Base-by-base conservation (phyloP, 1,139 yeast genomes). In the Scheffersomyces titani region DNA sequence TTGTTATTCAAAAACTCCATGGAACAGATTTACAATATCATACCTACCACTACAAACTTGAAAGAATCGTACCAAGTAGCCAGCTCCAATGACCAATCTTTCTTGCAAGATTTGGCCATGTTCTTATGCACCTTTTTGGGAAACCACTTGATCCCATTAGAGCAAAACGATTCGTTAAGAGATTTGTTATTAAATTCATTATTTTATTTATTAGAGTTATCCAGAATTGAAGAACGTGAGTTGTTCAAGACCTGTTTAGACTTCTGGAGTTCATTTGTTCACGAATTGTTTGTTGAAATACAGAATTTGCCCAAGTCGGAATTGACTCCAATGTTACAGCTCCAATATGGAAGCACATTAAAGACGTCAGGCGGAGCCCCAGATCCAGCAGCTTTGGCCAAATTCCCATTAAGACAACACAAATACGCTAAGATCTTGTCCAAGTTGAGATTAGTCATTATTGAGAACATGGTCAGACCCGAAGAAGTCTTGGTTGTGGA, bases 381-480 rank as follows among this genome's bases (percentile, higher is more conserved):
- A 52, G 90, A 91, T 67, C 97, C 98, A 2, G 88, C 88, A 52
- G 68, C 89, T 44, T 80, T 93, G 65, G 87, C 88, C 24, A 86
- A 86, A 67, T 87, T 84, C 71, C 93, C 96, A 7, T 82, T 93
- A 59, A 88, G 98, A 73, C 92, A 90, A 72, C 97, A 94, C 74
- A 85, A 84, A 58, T 94, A 94, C 70, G 80, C 86, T 19, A 84
- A 84, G 47, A 81, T 94, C 47, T 82, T 96, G 65, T 88, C 97
- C 3, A 88, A 87, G 69, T 81, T 96, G 65, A 86, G 99, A 74
- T 80, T 90, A 61, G 97, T 96, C 19, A 89, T 94, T 71, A 94
- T 94, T 67, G 98, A 93, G 74, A 90, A 91, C 69, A 96, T 94
- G 99, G 99, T 92, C 1, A 88, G 97, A 72, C 99, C 99, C 1